phyloP scores from a whole-genome alignment of 208 protist species.

The Histomonas meleagridis region DNA sequence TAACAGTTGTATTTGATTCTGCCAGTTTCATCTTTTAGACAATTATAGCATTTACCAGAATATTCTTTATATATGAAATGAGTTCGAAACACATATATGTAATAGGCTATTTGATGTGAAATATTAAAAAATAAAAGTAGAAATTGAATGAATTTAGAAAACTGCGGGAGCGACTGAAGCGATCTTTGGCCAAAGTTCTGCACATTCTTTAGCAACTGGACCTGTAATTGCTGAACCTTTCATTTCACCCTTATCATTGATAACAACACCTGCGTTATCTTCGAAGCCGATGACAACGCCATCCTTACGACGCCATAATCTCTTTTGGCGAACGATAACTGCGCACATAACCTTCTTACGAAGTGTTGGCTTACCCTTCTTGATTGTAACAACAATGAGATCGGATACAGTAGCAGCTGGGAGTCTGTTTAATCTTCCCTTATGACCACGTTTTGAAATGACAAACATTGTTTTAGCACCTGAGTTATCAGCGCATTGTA shows the following conservation, averaged over 20 bases:
- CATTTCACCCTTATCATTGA: conserved; percentile 99
- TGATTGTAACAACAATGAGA: conserved; percentile 96
- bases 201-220: conserved; percentile 97
- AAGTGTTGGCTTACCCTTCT: conserved; percentile 99
- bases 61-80: no score
- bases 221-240: conserved; percentile 96
- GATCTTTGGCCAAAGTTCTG: conserved; percentile 98
- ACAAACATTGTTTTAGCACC: conserved; percentile 99
- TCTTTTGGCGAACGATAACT: conserved; percentile 77
- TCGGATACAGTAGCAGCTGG: conserved; percentile 87
- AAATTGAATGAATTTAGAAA: no score
- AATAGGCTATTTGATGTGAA: no score
- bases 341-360: conserved; percentile 62
- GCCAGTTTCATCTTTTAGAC: no score
- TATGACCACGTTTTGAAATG: conserved; percentile 89
- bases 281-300: conserved; percentile 95
- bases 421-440: conserved; percentile 92
- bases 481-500: conserved; percentile 99
- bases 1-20: no score
- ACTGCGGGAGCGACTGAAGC: conserved; percentile 77
- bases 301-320: conserved; percentile 93
- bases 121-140: no score
- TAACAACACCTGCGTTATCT: conserved; percentile 98
- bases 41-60: no score
- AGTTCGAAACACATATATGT: no score